Base-by-base conservation (phyloP, 148 eudicot genomes). In the Talinum fruticosum region DNA sequence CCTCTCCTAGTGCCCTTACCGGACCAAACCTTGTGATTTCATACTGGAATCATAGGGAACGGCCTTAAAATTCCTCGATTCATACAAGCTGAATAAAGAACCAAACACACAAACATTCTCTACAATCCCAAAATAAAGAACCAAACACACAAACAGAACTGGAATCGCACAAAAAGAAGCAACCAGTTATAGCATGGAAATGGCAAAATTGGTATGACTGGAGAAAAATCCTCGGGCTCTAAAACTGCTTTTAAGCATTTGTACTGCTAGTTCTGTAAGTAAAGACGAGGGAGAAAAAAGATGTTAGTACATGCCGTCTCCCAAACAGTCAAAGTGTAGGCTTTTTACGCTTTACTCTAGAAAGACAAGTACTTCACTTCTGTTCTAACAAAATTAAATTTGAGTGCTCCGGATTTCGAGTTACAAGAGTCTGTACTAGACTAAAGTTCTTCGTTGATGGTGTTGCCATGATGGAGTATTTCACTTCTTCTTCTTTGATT, bases 401-500 rank as follows among this genome's bases (percentile, higher is more conserved):
- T 73, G 76, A 71, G 67, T 32, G 74, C 70, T 87, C 78, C 12
- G 51, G 71, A 80, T 51, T n/a, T 32, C 32, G 32, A 77, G 82
- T 79, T 88, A 86, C 89, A 80, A 18, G 81, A 72, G 83, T 73
- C 78, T 69, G 76, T 65, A 28, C 87, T 79, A 73, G 79, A 73
- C 79, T 80, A 78, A 47, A 74, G 61, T 78, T 72, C 69, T 75
- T 66, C 66, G 34, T 18, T 70, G 84, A 79, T 53, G 41, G 29
- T 53, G 47, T 41, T 71, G 67, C 33, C 74, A 30, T 30, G 41
- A 33, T 34, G 54, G 38, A 47, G 79, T 57, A 77, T 19, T 89
- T 81, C 80, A 92, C 88, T 94, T 94, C 92, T 92, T 92, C 90
- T 94, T 94, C 86, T 92, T 93, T 51, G 80, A 83, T 79, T 92